Conservation (phyloP, 2,329 filamentous ascomycete species). For the Fonsecaea pugnacius region DNA sequence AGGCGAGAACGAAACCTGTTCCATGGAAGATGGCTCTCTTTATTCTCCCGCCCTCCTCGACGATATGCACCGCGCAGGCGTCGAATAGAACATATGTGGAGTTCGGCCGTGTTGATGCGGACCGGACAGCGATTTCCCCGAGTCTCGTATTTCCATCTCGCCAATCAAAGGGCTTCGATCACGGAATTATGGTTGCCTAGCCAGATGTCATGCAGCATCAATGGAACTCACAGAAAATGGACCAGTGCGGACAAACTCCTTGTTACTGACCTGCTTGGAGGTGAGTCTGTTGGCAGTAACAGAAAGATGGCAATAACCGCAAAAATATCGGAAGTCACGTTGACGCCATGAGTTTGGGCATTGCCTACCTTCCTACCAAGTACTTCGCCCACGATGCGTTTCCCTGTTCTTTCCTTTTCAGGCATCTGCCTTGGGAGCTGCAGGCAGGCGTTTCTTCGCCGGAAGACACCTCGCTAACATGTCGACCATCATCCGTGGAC, state of each 20-base stretch:
- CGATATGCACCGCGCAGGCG: not conserved
- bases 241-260: not conserved
- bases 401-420: too few species aligned
- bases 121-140: constrained; percentile 7
- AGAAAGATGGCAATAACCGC: not conserved
- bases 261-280: not conserved
- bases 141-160: not conserved
- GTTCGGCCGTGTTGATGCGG: constrained; percentile 17
- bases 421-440: not conserved
- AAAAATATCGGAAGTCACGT: not conserved
- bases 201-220: not conserved
- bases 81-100: not conserved
- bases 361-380: not conserved
- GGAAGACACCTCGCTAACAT: not conserved
- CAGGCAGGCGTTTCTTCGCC: not conserved
- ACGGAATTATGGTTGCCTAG: not conserved
- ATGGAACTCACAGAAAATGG: not conserved
- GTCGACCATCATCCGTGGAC: not conserved
- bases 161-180: not conserved
- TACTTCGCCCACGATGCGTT: too few species aligned
- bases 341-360: not conserved
- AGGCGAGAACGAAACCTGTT: not conserved
- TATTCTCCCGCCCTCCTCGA: not conserved
- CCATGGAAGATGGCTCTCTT: not conserved
- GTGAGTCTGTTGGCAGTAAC: not conserved